Percentiles rank a stretch among this genome's conserved stretches.
These are phyloP conservation scores for Suhomyces vadensis DNA, from an alignment of 805 yeast species.

Conservation along the genomic window DNA sequence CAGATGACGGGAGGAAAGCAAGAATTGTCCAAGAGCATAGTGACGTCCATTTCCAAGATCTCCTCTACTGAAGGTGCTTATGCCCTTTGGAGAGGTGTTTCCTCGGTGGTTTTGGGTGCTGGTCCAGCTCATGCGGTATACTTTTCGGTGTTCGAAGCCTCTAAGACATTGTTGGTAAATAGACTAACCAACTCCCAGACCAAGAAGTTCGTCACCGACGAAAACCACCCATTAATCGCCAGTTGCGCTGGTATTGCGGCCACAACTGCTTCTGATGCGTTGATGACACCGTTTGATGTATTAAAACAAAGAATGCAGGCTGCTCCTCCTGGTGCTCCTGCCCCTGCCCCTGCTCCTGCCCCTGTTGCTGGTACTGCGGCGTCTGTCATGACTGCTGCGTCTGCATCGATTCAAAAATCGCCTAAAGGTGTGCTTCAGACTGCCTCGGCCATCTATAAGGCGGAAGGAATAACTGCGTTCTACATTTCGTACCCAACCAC, in stretches of 20 bases:
- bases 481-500: slow-evolving; percentile 95
- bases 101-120: slow-evolving; percentile 92
- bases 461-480: slow-evolving; percentile 78
- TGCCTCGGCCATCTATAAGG: slow-evolving; percentile 51
- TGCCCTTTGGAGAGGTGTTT: slow-evolving; percentile 91
- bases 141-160: slow-evolving; percentile 87
- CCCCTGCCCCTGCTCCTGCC: background rate
- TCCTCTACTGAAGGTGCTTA: slow-evolving; percentile 85
- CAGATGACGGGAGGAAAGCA: slow-evolving; percentile 50
- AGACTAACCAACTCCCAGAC: slow-evolving; percentile 33
- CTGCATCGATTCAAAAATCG: slow-evolving; percentile 6
- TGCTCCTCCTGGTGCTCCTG: slow-evolving; percentile 8
- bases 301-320: slow-evolving; percentile 93
- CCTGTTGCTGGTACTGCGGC: no score
- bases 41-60: slow-evolving; percentile 70
- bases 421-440: slow-evolving; percentile 31
- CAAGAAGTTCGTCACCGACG: slow-evolving; percentile 54
- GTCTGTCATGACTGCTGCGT: slow-evolving; percentile 6
- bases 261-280: slow-evolving; percentile 88
- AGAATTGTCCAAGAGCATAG: slow-evolving; percentile 43
- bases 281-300: slow-evolving; percentile 97
- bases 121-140: slow-evolving; percentile 99
- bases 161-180: slow-evolving; percentile 60
- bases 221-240: slow-evolving; percentile 78
- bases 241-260: slow-evolving; percentile 89